Base-by-base conservation (phyloP, 2,329 filamentous ascomycete genomes). In the Cladophialophora yegresii region DNA sequence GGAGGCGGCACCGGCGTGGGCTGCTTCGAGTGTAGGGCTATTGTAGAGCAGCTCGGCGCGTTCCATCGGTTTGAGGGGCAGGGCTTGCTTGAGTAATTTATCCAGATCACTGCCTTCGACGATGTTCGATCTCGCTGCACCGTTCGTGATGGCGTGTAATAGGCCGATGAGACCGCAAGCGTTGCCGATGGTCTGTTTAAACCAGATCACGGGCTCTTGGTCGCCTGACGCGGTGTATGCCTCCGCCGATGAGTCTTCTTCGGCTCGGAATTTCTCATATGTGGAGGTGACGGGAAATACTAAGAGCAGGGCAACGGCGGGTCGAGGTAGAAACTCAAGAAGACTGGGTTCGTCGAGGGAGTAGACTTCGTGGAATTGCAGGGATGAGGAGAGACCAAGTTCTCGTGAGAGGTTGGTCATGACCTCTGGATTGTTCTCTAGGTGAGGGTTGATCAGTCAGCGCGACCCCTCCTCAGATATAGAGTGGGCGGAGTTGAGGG, bases 181-280 rank as follows among this genome's bases (percentile, higher is more conserved):
- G 75, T 98, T 96, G 66, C 90, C 85, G 72, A 98, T 97, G 0
- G 93, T 98, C 80, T 98, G 93, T 71, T 87, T 90, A 83, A 93
- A 98, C 95, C 93, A 99, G 7, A 96, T 73, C 0, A 97, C 91
- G 4, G 91, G 88, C 74, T 97, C 91, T 0, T 73, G 74, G 0
- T 83, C 78, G 1, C 92, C 92, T 20, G 81, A 82, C 50, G 89
- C 89, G 0, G 76, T 75, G 79, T 96, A 96, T 45, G 87, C 85
- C 1, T 79, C 70, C 49, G 81, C 80, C 23, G 83, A 75, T 57
- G 80, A 80, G 78, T 97, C 93, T 80, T 96, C 93, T 50, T 85
- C 81, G 63, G 84, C 76, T 33, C 93, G 89, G 74, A 89, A 87
- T 65, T 83, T 84, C 79, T 96, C 90, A 83, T 96, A 97, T 49